phyloP scores from a whole-genome alignment of 768 basidiomycete genomes.

The Mrakia blollopis region DNA sequence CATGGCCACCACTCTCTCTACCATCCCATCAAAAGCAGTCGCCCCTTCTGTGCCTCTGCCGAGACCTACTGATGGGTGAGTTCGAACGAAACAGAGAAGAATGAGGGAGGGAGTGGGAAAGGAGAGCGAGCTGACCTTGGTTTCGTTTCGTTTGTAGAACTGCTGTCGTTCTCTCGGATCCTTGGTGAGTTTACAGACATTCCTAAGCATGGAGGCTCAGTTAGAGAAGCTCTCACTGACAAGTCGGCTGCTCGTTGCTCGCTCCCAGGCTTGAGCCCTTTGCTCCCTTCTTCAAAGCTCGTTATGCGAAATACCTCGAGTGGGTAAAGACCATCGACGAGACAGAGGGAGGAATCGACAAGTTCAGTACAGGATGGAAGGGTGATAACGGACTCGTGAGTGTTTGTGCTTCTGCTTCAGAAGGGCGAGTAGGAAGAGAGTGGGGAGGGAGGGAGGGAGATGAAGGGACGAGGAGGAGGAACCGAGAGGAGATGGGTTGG shows the following conservation, averaged over 20 bases:
- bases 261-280: slow-evolving; percentile 28
- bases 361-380: slow-evolving; percentile 65
- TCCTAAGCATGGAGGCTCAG: not conserved
- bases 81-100: too few species aligned
- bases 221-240: not conserved
- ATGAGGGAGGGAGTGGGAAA: too few species aligned
- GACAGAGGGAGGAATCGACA: slow-evolving; percentile 76
- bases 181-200: slow-evolving; percentile 17
- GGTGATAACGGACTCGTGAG: slow-evolving; percentile 25
- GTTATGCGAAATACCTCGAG: slow-evolving; percentile 40
- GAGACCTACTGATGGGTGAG: too few species aligned
- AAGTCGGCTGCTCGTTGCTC: not conserved
- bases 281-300: slow-evolving; percentile 26
- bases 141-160: slow-evolving; percentile 8
- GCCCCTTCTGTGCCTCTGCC: too few species aligned
- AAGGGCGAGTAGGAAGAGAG: not conserved
- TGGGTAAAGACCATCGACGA: slow-evolving; percentile 54
- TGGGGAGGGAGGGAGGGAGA: not conserved
- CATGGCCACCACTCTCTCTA: too few species aligned
- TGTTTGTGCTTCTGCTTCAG: not conserved
- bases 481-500: not conserved
- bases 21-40: too few species aligned
- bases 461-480: not conserved
- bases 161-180: slow-evolving; percentile 29
- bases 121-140: not conserved